A percentile compares a stretch with the other conserved stretches of the same genome.
Evolutionary conservation across 2,329 filamentous ascomycete genomes (phyloP).

Genomic region (Ophiostoma novo-ulmi): DNA sequence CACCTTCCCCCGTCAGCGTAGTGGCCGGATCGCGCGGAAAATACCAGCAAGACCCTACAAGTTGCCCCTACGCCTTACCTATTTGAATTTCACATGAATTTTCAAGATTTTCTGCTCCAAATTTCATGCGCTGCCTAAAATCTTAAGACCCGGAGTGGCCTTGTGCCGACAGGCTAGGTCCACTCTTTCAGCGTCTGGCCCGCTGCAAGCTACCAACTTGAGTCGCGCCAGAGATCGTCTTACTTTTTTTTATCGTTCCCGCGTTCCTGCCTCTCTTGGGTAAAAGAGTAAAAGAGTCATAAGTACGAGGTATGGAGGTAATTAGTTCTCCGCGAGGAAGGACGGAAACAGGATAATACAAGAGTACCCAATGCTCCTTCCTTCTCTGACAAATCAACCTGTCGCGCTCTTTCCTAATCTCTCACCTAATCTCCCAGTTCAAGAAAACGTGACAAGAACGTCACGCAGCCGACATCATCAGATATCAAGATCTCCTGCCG

Average conservation of each 20-base stretch:
- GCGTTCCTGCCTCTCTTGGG: constrained; percentile 7
- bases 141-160: constrained; percentile 12
- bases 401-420: neutral
- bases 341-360: neutral
- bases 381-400: neutral
- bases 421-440: neutral
- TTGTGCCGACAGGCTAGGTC: constrained; percentile 9
- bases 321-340: neutral
- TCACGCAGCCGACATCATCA: constrained; percentile 6
- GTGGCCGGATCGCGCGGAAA: neutral
- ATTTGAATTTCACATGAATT: neutral
- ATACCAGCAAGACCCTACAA: neutral
- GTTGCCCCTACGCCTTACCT: neutral
- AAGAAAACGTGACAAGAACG: constrained; percentile 2
- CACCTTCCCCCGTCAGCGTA: neutral
- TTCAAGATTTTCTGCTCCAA: neutral
- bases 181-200: constrained; percentile 13
- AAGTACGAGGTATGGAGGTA: no score
- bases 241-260: constrained; percentile 13
- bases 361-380: neutral
- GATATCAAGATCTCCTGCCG: constrained; percentile 9
- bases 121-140: constrained; percentile 3
- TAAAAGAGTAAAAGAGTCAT: no score
- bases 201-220: constrained; percentile 2
- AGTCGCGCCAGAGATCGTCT: constrained; percentile 13